Base-by-base conservation (phyloP, 768 basidiomycete genomes). In the Boletus coccyginus region DNA sequence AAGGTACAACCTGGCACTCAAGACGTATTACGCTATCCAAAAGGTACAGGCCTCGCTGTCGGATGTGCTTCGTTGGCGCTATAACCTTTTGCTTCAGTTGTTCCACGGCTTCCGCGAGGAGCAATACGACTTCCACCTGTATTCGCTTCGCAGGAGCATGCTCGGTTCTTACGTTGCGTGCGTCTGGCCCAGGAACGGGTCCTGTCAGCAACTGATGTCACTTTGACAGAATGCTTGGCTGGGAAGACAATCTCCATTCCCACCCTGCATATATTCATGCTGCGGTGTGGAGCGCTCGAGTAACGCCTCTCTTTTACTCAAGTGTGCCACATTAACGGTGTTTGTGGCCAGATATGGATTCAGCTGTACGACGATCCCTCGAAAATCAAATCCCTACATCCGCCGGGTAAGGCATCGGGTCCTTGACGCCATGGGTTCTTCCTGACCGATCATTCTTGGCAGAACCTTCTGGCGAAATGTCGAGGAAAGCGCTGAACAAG, bases 61-160 rank as follows among this genome's bases (percentile, higher is more conserved):
- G 24, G 54, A 50, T 31, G 32, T 33, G 58, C 43, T 41, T 35
- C 32, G 31, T 31, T 38, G 35, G 45, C 21, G 45, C 46, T 65
- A 36, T 21, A 65, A 51, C 47, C 16, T 50, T 19, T 50, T 50
- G 21, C 33, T 47, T 40, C 57, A 92, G 91, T 74, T 87, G 16
- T 98, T 96, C 70, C 81, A 87, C 51, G 89, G 90, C 50, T 82
- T 90, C 60, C 93, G 97, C 60, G 94, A 98, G 62, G 95, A 97
- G 66, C 94, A 98, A 73, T 98, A 89, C 63, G 97, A 99, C 71
- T 99, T 99, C 79, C 97, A 99, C 70, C 85, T 89, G 8, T 99
- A 98, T 71, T 92, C 92, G 61, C 62, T 98, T 62, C 86, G 97
- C 51, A 94, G 91, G 63, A 90, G 87, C 64, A 96, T 90, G 9